phyloP scores from a whole-genome alignment of 805 yeast species.

The Huiozyma sinensis region DNA sequence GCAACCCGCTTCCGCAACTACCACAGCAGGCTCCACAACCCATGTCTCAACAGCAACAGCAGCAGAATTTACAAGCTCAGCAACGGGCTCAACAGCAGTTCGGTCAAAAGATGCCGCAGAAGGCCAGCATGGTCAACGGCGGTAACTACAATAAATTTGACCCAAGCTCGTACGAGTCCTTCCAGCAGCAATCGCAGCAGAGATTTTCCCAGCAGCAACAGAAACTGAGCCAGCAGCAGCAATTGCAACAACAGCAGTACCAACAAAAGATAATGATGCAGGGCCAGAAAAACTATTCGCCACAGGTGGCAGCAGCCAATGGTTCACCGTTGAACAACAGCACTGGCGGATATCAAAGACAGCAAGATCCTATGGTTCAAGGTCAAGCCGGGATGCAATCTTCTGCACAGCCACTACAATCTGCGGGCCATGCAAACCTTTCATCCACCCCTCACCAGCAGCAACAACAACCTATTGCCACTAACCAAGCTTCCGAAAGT shows the following conservation, averaged over 20 bases:
- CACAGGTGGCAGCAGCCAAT: slow-evolving; percentile 1
- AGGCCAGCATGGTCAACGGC: slow-evolving; percentile 7
- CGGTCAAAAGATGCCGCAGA: background rate
- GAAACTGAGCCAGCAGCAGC: slow-evolving; percentile 5
- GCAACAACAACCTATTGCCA: slow-evolving; percentile 9
- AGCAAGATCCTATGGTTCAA: background rate
- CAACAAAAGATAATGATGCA: background rate
- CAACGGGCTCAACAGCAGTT: slow-evolving; percentile 16
- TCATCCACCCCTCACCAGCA: slow-evolving; percentile 2
- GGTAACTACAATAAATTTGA: slow-evolving; percentile 24
- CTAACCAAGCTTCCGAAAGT: slow-evolving; percentile 10
- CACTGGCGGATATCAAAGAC: slow-evolving; percentile 1
- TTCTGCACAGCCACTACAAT: background rate
- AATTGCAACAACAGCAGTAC: slow-evolving; percentile 3
- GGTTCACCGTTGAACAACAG: background rate
- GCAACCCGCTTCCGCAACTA: slow-evolving; percentile 6
- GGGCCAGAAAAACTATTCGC: slow-evolving; percentile 2
- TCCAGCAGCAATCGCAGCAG: slow-evolving; percentile 29
- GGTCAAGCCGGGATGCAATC: slow-evolving; percentile 1
- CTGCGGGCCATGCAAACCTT: slow-evolving; percentile 6
- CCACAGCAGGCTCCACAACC: slow-evolving; percentile 12
- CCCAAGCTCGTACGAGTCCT: slow-evolving; percentile 33
- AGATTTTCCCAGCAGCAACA: slow-evolving; percentile 26
- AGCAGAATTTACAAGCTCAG: slow-evolving; percentile 12
- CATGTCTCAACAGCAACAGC: slow-evolving; percentile 9